These are phyloP conservation scores for Paraphaeosphaeria sporulosa DNA, from an alignment of 2,329 filamentous ascomycete species.

Conservation along the genomic window DNA sequence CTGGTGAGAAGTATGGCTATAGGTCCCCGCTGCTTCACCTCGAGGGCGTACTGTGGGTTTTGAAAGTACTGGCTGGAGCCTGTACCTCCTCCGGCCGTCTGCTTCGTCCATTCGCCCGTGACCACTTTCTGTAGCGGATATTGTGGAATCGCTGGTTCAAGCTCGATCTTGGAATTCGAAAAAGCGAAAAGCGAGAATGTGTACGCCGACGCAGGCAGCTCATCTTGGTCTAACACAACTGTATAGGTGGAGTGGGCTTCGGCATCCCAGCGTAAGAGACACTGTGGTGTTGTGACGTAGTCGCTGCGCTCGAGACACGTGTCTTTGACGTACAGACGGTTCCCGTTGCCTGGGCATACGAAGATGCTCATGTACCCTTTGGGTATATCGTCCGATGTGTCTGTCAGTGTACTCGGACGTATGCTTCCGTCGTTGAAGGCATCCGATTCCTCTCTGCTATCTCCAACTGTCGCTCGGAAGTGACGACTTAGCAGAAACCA, in stretches of 20 bases:
- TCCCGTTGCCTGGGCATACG: conserved; percentile 75
- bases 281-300: conserved; percentile 95
- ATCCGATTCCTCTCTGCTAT: conserved; percentile 43
- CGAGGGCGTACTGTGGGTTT: conserved; percentile 86
- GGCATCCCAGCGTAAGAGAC: conserved; percentile 76
- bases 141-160: conserved; percentile 68
- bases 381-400: conserved; percentile 47
- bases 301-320: conserved; percentile 75
- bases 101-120: conserved; percentile 74
- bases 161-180: conserved; percentile 67
- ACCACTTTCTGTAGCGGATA: conserved; percentile 68
- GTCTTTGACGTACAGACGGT: conserved; percentile 77
- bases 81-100: conserved; percentile 85
- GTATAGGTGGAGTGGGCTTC: conserved; percentile 62
- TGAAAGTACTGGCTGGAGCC: conserved; percentile 77
- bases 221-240: conserved; percentile 79
- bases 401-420: conserved; percentile 28
- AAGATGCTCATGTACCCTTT: conserved; percentile 87
- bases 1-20: conserved; percentile 79
- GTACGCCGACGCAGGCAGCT: conserved; percentile 75
- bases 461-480: conserved; percentile 67
- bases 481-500: conserved; percentile 91
- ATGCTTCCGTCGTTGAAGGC: conserved; percentile 42
- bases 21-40: conserved; percentile 63
- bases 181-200: conserved; percentile 89